Evolutionary conservation across 768 basidiomycete genomes (phyloP).

Genomic region (Paxillus involutus): DNA sequence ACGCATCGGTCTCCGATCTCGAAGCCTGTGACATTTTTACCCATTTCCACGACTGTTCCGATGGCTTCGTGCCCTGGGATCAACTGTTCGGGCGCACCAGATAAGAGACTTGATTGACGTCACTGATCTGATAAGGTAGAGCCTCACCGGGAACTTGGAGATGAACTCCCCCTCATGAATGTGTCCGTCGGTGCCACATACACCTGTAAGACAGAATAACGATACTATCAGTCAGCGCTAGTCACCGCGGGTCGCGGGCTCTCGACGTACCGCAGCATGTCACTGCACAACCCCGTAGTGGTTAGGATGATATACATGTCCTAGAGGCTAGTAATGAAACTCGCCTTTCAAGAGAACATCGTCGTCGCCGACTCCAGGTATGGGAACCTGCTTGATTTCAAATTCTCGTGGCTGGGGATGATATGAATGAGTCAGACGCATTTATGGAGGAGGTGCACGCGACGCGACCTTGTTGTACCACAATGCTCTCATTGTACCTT

Average conservation of each 20-base stretch:
- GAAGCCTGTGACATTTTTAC: conserved; percentile 80
- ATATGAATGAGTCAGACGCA: conserved; percentile 10
- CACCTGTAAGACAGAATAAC: conserved; percentile 33
- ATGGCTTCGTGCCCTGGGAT: conserved; percentile 79
- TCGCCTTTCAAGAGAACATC: conserved; percentile 76
- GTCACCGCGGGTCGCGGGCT: background rate
- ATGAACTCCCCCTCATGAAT: conserved; percentile 69
- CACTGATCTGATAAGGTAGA: conserved; percentile 13
- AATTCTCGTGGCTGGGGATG: conserved; percentile 59
- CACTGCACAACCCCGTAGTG: conserved; percentile 27
- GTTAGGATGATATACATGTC: conserved; percentile 2
- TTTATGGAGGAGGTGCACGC: background rate
- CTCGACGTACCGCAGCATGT: conserved; percentile 40
- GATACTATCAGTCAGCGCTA: background rate
- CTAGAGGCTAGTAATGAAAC: conserved; percentile 1
- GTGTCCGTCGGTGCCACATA: conserved; percentile 64
- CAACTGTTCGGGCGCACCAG: conserved; percentile 38
- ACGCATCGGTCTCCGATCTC: conserved; percentile 79
- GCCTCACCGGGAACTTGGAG: conserved; percentile 51
- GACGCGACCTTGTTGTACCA: conserved; percentile 62
- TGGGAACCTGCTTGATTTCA: conserved; percentile 63
- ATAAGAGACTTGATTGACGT: conserved; percentile 19
- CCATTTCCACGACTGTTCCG: conserved; percentile 69
- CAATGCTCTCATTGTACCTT: conserved; percentile 72
- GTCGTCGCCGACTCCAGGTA: conserved; percentile 63